These are phyloP conservation scores for Stephanodiscus triporus DNA, from an alignment of 108 stramenopile genomes.

Conservation along the genomic window DNA sequence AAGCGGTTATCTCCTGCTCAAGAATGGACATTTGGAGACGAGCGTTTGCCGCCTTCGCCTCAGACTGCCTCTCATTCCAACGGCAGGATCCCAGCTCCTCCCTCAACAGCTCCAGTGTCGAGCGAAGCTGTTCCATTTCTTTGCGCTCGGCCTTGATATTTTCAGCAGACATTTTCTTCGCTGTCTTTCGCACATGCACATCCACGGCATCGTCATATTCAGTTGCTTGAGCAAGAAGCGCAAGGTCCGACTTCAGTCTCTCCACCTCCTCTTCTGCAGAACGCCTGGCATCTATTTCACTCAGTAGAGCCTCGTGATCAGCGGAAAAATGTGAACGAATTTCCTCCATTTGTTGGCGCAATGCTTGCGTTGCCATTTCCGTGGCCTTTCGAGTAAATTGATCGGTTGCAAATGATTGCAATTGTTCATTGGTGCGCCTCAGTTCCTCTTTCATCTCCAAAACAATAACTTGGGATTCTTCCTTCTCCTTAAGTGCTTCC, in stretches of 20 bases:
- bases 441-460: conserved; percentile 69
- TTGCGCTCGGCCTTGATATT: conserved; percentile 61
- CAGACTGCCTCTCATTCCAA: conserved; percentile 64
- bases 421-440: conserved; percentile 56
- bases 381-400: conserved; percentile 70
- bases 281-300: conserved; percentile 54
- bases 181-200: conserved; percentile 56
- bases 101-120: conserved; percentile 57
- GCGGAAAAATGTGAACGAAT: conserved; percentile 51
- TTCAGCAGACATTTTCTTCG: conserved; percentile 63
- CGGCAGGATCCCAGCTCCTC: conserved; percentile 67
- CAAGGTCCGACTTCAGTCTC: conserved; percentile 68
- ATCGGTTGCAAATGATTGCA: conserved; percentile 74
- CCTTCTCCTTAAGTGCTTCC: conserved; percentile 25
- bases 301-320: conserved; percentile 43
- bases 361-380: conserved; percentile 63
- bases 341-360: conserved; percentile 70
- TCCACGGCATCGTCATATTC: conserved; percentile 49
- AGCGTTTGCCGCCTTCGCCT: conserved; percentile 62
- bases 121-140: conserved; percentile 72
- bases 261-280: conserved; percentile 59
- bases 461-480: conserved; percentile 51
- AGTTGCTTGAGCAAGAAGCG: conserved; percentile 62
- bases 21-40: conserved; percentile 62
- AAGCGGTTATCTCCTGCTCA: conserved; percentile 77